Evolutionary conservation across 108 stramenopile species (phyloP), one percentile per base, ranked within the genome.

Genomic region (Conticribra guillardii): DNA sequence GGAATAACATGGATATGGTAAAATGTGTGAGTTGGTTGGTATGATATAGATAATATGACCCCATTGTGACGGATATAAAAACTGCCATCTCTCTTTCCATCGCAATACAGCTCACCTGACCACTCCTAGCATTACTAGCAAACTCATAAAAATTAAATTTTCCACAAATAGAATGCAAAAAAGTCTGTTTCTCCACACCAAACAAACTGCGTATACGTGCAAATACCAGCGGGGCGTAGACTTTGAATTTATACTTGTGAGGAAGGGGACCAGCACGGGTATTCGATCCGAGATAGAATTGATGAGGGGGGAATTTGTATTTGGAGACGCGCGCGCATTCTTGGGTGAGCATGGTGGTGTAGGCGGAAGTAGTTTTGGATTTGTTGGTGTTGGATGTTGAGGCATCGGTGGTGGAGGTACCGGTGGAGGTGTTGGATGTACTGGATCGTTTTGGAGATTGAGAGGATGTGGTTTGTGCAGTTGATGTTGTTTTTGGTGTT

Each of bases 71-170:
- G n/a, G n/a, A n/a, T n/a, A n/a, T n/a, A n/a, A n/a, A n/a, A n/a
- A n/a, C n/a, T n/a, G n/a, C n/a, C n/a, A n/a, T n/a, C n/a, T n/a
- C n/a, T n/a, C n/a, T n/a, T n/a, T n/a, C n/a, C n/a, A n/a, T n/a
- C n/a, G n/a, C n/a, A n/a, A n/a, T n/a, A n/a, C 8, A 1, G 34
- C 79, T 68, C 57, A 80, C 79, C 73, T 77, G 88, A 8, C 91
- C 91, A n/a, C 84, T 86, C 74, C 89, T 90, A 0, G 94, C 88
- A 70, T 96, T 96, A 64, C 88, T 84, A 27, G 93, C 84, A 80
- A 96, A 96, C 79, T 96, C 94, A 29, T 95, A 75, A 80, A 85
- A 95, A 59, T 93, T 81, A 67, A 91, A 90, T 52, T 90, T 90
- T 21, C 93, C 94, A 47, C 91, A 90, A 47, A 96, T 83, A 16